A percentile compares a stretch with the other conserved stretches of the same genome.
These are phyloP conservation scores for Ramaria rubella DNA, from an alignment of 768 basidiomycete species.

Conservation along the genomic window DNA sequence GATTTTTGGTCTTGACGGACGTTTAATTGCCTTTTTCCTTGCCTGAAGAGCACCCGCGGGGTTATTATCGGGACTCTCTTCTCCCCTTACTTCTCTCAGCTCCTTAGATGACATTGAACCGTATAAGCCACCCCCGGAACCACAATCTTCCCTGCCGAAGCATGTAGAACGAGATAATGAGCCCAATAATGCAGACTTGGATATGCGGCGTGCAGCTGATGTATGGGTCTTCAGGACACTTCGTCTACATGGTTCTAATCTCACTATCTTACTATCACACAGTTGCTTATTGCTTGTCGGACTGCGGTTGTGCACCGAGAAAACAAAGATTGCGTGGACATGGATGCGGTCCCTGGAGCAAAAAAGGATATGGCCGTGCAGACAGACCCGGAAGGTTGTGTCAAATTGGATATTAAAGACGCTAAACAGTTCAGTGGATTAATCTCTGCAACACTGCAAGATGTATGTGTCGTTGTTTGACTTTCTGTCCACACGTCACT, in stretches of 20 bases:
- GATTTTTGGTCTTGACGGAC: slow-evolving; percentile 16
- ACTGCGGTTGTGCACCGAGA: neutral
- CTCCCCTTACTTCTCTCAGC: slow-evolving; percentile 68
- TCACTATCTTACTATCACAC: neutral
- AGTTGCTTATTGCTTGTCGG: slow-evolving; percentile 7
- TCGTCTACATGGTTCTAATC: neutral
- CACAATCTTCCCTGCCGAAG: neutral
- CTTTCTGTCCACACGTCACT: neutral
- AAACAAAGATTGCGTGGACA: neutral
- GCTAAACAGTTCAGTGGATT: neutral
- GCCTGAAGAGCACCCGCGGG: slow-evolving; percentile 2
- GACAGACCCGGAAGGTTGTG: slow-evolving; percentile 2
- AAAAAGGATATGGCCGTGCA: slow-evolving; percentile 3
- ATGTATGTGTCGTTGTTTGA: neutral
- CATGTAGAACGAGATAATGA: neutral
- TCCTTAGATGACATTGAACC: slow-evolving; percentile 58
- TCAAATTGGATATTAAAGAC: neutral
- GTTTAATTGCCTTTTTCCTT: neutral
- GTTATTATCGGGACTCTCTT: slow-evolving; percentile 47
- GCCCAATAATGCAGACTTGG: neutral
- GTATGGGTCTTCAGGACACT: too few relatives aligned
- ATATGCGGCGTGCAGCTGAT: slow-evolving; percentile 1
- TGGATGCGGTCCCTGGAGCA: neutral
- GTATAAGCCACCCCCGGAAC: neutral
- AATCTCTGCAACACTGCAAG: neutral